Conservation (phyloP, 2,329 filamentous ascomycete species). For the Monilinia fructigena region DNA sequence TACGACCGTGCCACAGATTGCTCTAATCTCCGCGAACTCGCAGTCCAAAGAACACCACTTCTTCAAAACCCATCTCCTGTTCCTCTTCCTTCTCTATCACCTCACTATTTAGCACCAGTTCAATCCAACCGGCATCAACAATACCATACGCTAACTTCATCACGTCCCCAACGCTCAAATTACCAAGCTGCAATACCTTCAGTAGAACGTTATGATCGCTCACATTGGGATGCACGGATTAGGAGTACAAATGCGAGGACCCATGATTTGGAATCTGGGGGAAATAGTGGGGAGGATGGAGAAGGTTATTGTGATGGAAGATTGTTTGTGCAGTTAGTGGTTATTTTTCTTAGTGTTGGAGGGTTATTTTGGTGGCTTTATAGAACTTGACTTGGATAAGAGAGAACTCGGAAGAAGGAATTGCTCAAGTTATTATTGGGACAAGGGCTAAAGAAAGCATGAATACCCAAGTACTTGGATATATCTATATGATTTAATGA, state of each 20-base stretch:
- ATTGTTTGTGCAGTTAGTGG: background rate
- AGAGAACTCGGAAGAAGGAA: too few relatives aligned
- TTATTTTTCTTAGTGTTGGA: background rate
- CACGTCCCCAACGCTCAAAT: background rate
- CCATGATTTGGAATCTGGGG: background rate
- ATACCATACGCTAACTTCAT: background rate
- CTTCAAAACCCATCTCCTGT: background rate
- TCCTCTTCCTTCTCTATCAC: background rate
- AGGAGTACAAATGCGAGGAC: background rate
- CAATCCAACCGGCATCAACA: background rate
- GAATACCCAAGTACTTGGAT: too few relatives aligned
- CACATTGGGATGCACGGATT: constrained; percentile 15
- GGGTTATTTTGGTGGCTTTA: constrained; percentile 11
- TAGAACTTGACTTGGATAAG: background rate
- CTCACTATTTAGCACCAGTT: background rate
- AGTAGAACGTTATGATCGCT: constrained; percentile 1
- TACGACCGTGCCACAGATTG: background rate
- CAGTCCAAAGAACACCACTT: background rate
- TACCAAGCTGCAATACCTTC: background rate
- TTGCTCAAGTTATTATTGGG: too few relatives aligned
- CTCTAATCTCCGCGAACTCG: background rate
- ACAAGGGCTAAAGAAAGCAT: too few relatives aligned
- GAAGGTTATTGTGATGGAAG: background rate
- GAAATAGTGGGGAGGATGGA: background rate
- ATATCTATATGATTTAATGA: too few relatives aligned